Base-by-base conservation (phyloP, 208 protist species). In the Leptomonas seymouri region DNA sequence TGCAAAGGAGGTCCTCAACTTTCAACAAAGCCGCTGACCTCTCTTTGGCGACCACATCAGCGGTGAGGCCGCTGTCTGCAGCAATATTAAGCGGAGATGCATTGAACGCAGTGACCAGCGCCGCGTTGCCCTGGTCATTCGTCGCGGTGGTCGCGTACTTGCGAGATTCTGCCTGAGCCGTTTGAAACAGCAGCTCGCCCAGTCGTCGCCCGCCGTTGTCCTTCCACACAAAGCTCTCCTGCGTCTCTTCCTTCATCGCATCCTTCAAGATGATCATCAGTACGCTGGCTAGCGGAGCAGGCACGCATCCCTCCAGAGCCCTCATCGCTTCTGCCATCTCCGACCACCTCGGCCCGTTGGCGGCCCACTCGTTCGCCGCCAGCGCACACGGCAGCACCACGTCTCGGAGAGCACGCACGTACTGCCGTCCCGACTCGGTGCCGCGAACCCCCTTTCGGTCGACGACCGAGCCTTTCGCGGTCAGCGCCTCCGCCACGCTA, bases 1-100 rank as follows among this genome's bases (percentile, higher is more conserved):
- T 67, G 59, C 70, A 81, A 2, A 95, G 67, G 9, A 91, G 66
- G n/a, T 70, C 60, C 61, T 95, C 81, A n/a, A 95, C 74, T 42
- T 64, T 70, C 25, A 56, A 44, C 57, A 93, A 51, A 4, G 71
- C 87, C 9, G 73, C 63, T 9, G 48, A 23, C 14, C 61, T 74
- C 59, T 67, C 63, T 48, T 59, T 64, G 16, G 44, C 9, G 21
- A 68, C 63, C 11, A 45, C 21, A 15, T 21, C 16, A 34, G 25
- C 50, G 25, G 25, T 23, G 54, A 25, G 41, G n/a, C 64, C 46
- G 48, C 30, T 21, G n/a, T 50, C 41, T 16, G 34, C 50, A 3
- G 30, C 23, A 6, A 21, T 9, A 50, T 78, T 72, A 45, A 77
- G 63, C 50, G 65, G 70, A 5, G 70, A 67, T 3, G 63, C 27